Base-by-base conservation (phyloP, 306 rosid genomes). In the Malus orientalis region DNA sequence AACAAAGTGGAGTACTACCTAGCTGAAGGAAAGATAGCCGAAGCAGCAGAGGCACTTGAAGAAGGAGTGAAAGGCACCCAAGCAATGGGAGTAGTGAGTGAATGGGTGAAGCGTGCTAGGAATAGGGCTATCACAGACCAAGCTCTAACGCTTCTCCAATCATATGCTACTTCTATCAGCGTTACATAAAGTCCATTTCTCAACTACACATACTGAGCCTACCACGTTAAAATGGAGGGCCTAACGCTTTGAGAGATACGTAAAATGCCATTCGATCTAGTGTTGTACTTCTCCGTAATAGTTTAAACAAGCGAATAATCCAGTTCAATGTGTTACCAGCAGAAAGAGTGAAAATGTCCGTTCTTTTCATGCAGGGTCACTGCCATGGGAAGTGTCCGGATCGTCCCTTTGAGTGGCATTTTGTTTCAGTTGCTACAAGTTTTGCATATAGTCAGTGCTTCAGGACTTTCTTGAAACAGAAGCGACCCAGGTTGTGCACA, bases 51-150 rank as follows among this genome's bases (percentile, higher is more conserved):
- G 73, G 86, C 71, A 80, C 91, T 92, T 45, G 99, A 96, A 88
- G 97, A 92, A 72, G 90, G 93, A 38, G 97, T 92, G 18, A 86
- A 78, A 79, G 93, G 84, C 84, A 91, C 96, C 45, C 80, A 86
- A 83, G 96, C 99, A 25, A 86, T 87, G 71, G 96, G 89, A 75
- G 75, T 87, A 67, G 93, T 85, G 38, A 83, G 87, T 6, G 93
- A 86, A 55, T 92, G 98, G 97, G 90, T 79, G 78, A 86, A 81
- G 79, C 87, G 73, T 67, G 96, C 92, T 47, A 89, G 97, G 82
- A 92, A 92, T 87, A 86, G 99, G 74, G 99, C 98, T 82, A 89
- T 96, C 63, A 83, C 99, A 15, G 99, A 96, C 87, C 99, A 96
- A 85, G 98, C 96, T 74, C 85, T 96, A 49, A 82, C 89, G 45